These are phyloP conservation scores for Colletotrichum sp. DNA, from an alignment of 2,329 filamentous ascomycete species.

Conservation along the genomic window DNA sequence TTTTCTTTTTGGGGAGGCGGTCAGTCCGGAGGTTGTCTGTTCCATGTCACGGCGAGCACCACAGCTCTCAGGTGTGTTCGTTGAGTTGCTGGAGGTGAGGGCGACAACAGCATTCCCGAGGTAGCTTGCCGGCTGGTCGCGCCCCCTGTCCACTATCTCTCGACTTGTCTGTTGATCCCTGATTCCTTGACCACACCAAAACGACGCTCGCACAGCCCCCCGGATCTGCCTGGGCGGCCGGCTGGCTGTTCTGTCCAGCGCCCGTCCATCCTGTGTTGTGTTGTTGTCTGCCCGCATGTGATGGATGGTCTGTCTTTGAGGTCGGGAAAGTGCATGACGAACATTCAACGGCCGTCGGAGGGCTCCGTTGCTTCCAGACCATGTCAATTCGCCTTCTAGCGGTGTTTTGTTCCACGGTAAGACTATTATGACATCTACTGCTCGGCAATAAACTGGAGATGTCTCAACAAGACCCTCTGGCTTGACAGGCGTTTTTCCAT, in stretches of 20 bases:
- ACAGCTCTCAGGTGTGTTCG: neutral
- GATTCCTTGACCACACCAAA: neutral
- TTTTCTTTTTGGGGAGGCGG: neutral
- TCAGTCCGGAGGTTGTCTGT: neutral
- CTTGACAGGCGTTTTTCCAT: neutral
- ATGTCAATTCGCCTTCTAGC: neutral
- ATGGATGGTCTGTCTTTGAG: neutral
- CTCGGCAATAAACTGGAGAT: neutral
- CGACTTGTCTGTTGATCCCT: constrained; percentile 4
- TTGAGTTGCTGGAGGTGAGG: neutral
- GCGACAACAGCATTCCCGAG: neutral
- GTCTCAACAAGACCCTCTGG: neutral
- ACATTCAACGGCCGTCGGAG: neutral
- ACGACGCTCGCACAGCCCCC: neutral
- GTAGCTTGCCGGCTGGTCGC: neutral
- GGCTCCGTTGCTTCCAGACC: neutral
- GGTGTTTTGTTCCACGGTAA: neutral
- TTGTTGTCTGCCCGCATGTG: neutral
- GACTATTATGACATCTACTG: neutral
- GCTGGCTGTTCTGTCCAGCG: neutral
- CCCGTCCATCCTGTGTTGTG: neutral
- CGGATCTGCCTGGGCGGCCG: neutral
- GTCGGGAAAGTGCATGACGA: neutral
- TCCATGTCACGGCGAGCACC: neutral
- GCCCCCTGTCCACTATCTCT: neutral